Base-by-base conservation (phyloP, 106 monocot genomes). In the Dioscorea dumetorum region DNA sequence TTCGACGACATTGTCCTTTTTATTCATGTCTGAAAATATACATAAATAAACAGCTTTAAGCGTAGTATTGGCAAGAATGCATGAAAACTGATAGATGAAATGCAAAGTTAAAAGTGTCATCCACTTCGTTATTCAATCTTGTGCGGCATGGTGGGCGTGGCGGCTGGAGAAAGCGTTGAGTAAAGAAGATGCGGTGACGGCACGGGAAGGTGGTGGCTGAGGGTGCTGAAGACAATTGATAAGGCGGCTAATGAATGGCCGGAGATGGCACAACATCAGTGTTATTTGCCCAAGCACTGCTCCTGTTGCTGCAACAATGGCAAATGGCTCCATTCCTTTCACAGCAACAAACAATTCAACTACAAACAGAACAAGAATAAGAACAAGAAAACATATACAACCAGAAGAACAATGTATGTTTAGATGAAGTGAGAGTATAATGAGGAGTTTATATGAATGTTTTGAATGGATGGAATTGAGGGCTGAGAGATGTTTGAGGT, bases 171-270 rank as follows among this genome's bases (percentile, higher is more conserved):
- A 18, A 19, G 54, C 54, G 0, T 18, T 13, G 18, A 19, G 18
- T 8, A 54, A 13, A 5, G 54, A 16, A 16, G 54, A 8, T 18
- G 24, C 19, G 0, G 48, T 49, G 41, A 49, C 32, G 7, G 65
- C 65, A 4, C 24, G 48, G 1, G 65, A 6, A 14, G 65, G 65
- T 20, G 65, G 65, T 48, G 65, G 65, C 4, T 19, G 65, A n/a
- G 65, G 65, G 65, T 65, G 41, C n/a, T 33, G 65, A 8, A 65
- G 65, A 48, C 65, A 65, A 48, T 65, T 48, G 5, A 65, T 12
- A 19, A 65, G 65, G 6, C 65, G 65, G 48, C 11, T 9, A 19
- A 65, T 7, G 65, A 65, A 65, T 6, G 65, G 65, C 32, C 65
- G 48, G 65, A 32, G 48, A 9, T 48, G 19, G 65, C 41, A 48